phyloP scores from a whole-genome alignment of 2,329 filamentous ascomycete genomes.

The Coleophoma cylindrospora region DNA sequence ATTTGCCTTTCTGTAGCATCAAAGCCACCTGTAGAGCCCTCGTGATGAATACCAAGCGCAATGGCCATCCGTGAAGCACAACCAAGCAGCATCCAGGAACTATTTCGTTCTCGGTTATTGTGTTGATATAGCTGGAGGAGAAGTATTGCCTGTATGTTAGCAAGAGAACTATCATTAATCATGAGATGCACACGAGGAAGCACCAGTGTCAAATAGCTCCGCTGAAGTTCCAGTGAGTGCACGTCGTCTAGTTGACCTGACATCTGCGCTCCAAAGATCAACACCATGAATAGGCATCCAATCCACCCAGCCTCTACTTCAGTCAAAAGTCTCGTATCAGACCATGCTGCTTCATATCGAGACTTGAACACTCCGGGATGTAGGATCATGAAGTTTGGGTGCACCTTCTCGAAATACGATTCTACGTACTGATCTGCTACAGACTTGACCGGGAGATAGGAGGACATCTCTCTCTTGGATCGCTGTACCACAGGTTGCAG shows the following conservation, averaged over 20 bases:
- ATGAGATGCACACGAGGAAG: constrained; percentile 30
- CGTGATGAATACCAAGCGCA: constrained; percentile 37
- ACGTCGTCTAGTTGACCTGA: constrained; percentile 24
- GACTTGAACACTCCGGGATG: constrained; percentile 33
- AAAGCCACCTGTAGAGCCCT: constrained; percentile 31
- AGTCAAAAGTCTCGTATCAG: constrained; percentile 17
- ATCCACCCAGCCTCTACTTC: constrained; percentile 35
- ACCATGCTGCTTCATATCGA: constrained; percentile 32
- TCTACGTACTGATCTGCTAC: constrained; percentile 31
- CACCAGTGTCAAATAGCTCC: constrained; percentile 26
- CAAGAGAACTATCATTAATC: constrained; percentile 30
- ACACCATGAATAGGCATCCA: constrained; percentile 33
- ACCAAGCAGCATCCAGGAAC: constrained; percentile 34
- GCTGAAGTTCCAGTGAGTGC: constrained; percentile 27
- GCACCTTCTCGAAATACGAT: constrained; percentile 34
- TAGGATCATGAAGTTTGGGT: constrained; percentile 33
- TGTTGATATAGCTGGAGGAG: constrained; percentile 36
- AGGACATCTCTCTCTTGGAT: constrained; percentile 13
- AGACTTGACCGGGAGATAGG: constrained; percentile 27
- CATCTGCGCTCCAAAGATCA: constrained; percentile 34
- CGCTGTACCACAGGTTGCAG: constrained; percentile 9
- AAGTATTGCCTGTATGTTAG: constrained; percentile 36
- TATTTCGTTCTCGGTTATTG: constrained; percentile 34
- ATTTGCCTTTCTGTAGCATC: constrained; percentile 23
- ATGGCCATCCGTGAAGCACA: constrained; percentile 36